Conservation (phyloP, 176 grass and related monocot species). For the Musa troglodytarum region DNA sequence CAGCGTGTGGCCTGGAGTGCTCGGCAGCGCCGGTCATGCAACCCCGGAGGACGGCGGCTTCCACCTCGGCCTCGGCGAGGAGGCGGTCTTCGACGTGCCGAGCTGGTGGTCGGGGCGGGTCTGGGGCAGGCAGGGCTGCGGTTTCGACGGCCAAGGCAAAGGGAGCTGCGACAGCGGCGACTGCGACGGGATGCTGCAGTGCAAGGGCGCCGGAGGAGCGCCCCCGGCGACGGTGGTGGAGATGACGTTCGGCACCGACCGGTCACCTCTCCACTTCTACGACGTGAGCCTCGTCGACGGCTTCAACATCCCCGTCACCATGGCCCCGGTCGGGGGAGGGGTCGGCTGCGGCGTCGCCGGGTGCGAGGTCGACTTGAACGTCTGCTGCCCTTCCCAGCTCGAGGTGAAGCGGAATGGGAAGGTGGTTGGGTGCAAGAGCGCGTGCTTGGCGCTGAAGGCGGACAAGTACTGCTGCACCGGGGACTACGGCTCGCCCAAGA, state of each 20-base stretch:
- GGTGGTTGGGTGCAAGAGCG: conserved; percentile 69
- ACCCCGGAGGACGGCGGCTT: conserved; percentile 70
- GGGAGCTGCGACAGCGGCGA: conserved; percentile 38
- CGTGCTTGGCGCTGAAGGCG: conserved; percentile 46
- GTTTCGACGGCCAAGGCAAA: conserved; percentile 35
- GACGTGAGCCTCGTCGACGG: conserved; percentile 84
- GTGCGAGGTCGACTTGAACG: conserved; percentile 60
- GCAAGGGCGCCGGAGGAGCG: conserved; percentile 19
- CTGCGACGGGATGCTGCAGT: conserved; percentile 24
- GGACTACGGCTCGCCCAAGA: conserved; percentile 38
- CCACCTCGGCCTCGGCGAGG: conserved; percentile 47
- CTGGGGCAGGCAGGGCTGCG: conserved; percentile 72
- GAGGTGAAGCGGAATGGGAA: conserved; percentile 49
- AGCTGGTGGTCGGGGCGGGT: conserved; percentile 67
- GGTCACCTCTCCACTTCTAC: conserved; percentile 65
- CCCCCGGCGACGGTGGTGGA: conserved; percentile 67
- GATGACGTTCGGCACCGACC: conserved; percentile 53
- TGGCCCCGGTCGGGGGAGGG: conserved; percentile 63
- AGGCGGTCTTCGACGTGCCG: conserved; percentile 55
- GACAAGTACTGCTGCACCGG: conserved; percentile 88
- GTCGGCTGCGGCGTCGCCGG: conserved; percentile 60
- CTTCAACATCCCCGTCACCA: conserved; percentile 68
- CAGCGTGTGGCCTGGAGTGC: conserved; percentile 68
- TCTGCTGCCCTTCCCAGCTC: conserved; percentile 64
- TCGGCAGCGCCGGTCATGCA: conserved; percentile 49